Base-by-base conservation (phyloP, 2,329 filamentous ascomycete genomes). In the Cercospora sp. region DNA sequence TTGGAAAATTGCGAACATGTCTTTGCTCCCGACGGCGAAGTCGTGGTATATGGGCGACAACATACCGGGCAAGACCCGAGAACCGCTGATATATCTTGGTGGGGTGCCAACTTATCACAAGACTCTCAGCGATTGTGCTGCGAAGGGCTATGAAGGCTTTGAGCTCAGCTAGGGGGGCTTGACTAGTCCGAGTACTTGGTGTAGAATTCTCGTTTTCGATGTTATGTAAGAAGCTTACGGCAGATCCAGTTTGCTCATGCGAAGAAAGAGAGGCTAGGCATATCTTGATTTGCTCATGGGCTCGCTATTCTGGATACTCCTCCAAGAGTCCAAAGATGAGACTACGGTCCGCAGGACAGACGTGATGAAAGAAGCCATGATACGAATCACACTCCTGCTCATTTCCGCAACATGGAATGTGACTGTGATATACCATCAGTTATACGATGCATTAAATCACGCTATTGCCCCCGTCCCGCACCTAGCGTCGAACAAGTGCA, bases 31-130 rank as follows among this genome's bases (percentile, higher is more conserved):
- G 2, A 30, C 67, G 31, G 68, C 68, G 10, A 68, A 75, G 23
- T 67, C 65, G 9, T 72, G 70, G 76, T 83, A 45, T 78, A 76
- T 8, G 74, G 80, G 71, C 33, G 79, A 77, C 5, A 83, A 83
- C 60, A 75, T 83, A 12, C 81, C 81, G 0, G 81, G 81, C 7
- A 83, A 83, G 75, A 72, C 76, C 5, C 74, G 77, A 5, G 81
- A 83, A 71, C 61, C 63, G 26, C 59, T 71, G 7, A 68, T 67
- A 31, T 70, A 67, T 13, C 36, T 64, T n/a, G 65, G 65, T 12
- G 65, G 66, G 3, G 39, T 67, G 20, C 66, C 66, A 9, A 62
- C 23, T 10, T 67, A 67, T 59, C 42, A 59, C 16, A 61, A 42
- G 59, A 31, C 60, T 16, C 51, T 58, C 57, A 48, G 53, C 16